Conservation (phyloP, 2,329 filamentous ascomycete species). For the Paecilomyces variotii region DNA sequence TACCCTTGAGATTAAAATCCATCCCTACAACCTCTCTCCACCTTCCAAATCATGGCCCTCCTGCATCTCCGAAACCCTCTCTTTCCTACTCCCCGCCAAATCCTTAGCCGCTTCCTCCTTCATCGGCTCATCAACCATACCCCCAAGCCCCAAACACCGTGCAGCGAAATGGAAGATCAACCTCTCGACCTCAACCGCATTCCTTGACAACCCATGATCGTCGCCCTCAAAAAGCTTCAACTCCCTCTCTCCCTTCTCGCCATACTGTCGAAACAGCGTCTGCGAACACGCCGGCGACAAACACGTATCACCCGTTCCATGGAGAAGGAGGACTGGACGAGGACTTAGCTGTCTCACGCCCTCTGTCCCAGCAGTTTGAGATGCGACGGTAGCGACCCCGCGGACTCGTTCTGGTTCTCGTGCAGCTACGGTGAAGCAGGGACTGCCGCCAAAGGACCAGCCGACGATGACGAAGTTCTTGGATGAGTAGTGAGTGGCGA, state of each 20-base stretch:
- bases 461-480: constrained; percentile 34
- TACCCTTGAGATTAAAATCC: constrained; percentile 1
- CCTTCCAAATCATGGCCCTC: constrained; percentile 30
- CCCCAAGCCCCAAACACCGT: constrained; percentile 22
- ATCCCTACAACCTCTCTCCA: constrained; percentile 20
- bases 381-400: constrained; percentile 33
- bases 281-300: constrained; percentile 26
- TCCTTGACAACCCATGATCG: constrained; percentile 34
- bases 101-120: constrained; percentile 13
- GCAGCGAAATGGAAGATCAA: constrained; percentile 33
- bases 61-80: constrained; percentile 22
- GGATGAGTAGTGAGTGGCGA: constrained; percentile 21
- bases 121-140: constrained; percentile 7
- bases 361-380: constrained; percentile 30
- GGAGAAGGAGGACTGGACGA: constrained; percentile 30
- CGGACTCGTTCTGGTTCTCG: constrained; percentile 21
- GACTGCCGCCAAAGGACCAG: constrained; percentile 38
- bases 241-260: constrained; percentile 20
- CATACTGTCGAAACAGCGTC: constrained; percentile 30
- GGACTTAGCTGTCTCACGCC: constrained; percentile 24
- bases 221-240: constrained; percentile 35
- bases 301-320: constrained; percentile 32
- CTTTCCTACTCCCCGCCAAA: constrained; percentile 13
- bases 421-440: constrained; percentile 31
- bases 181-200: constrained; percentile 29